Evolutionary conservation across 2,329 filamentous ascomycete species (phyloP).

Genomic region (Cordyceps javanica): DNA sequence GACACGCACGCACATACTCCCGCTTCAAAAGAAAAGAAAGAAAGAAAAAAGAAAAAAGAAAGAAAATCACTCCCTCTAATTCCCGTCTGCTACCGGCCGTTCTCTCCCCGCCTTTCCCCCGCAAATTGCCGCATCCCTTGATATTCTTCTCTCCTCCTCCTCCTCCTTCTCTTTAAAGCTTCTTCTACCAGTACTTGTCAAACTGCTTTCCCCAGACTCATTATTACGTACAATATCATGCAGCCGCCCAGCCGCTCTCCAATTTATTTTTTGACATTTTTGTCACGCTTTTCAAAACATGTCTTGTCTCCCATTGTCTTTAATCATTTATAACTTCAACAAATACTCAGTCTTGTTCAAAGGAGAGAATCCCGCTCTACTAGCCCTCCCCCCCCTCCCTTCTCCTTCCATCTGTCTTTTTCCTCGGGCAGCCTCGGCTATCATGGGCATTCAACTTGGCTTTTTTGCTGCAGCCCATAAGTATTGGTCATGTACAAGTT

Average conservation of each 20-base stretch:
- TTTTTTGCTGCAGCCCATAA: too few relatives aligned
- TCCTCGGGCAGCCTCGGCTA: background rate
- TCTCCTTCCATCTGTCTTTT: background rate
- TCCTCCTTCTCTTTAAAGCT: too few relatives aligned
- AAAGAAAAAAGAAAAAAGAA: too few relatives aligned
- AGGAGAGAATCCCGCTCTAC: background rate
- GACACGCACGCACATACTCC: too few relatives aligned
- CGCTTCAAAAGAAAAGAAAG: too few relatives aligned
- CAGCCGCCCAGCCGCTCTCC: background rate
- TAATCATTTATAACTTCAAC: background rate
- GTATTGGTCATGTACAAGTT: too few relatives aligned
- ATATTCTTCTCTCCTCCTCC: background rate
- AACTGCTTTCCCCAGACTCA: background rate
- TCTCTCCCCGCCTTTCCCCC: background rate
- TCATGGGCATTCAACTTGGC: background rate
- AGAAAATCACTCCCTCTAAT: too few relatives aligned
- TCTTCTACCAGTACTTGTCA: too few relatives aligned
- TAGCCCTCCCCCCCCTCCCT: too few relatives aligned
- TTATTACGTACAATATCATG: constrained; percentile 11
- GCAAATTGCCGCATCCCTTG: background rate
- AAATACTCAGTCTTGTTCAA: background rate
- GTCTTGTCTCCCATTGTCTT: background rate
- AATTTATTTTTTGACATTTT: background rate
- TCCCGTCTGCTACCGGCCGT: background rate
- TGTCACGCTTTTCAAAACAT: background rate